Evolutionary conservation across 192 early-diverging fungal genomes (phyloP).

Genomic region (Entrophospora sp.): DNA sequence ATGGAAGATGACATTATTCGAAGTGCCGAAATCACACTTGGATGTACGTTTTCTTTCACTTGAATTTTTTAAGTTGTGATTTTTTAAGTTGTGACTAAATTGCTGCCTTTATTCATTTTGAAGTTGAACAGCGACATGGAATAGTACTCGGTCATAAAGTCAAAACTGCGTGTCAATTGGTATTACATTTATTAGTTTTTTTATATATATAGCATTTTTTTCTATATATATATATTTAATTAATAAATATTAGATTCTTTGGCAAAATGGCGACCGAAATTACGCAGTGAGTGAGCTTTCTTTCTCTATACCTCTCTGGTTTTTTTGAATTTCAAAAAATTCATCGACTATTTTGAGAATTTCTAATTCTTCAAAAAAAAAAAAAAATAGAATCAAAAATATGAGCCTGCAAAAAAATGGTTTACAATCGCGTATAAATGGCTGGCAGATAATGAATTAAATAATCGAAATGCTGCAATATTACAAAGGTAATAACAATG

Average conservation of each 20-base stretch:
- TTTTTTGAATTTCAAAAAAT: too few species aligned
- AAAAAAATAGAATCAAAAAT: neutral
- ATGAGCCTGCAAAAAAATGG: constrained; percentile 12
- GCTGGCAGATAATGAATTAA: neutral
- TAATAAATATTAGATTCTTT: constrained; percentile 9
- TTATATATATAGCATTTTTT: neutral
- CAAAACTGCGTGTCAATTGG: constrained; percentile 15
- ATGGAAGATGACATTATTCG: neutral
- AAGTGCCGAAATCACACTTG: constrained; percentile 13
- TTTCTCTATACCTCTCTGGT: too few species aligned
- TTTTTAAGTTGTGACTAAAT: neutral
- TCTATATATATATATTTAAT: neutral
- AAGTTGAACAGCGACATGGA: constrained; percentile 17
- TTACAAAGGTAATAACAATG: constrained; percentile 14
- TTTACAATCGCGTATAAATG: constrained; percentile 13
- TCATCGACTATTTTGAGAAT: too few species aligned
- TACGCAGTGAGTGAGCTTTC: constrained; percentile 14
- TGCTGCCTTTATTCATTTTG: neutral
- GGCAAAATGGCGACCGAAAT: constrained; percentile 17
- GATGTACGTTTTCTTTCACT: constrained; percentile 1
- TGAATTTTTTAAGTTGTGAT: neutral
- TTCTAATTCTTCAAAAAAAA: neutral
- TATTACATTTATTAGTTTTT: neutral
- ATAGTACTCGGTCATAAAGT: constrained; percentile 6
- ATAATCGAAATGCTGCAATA: constrained; percentile 13